phyloP scores from a whole-genome alignment of 495 filamentous ascomycete species.

The Ramalina intermedia region DNA sequence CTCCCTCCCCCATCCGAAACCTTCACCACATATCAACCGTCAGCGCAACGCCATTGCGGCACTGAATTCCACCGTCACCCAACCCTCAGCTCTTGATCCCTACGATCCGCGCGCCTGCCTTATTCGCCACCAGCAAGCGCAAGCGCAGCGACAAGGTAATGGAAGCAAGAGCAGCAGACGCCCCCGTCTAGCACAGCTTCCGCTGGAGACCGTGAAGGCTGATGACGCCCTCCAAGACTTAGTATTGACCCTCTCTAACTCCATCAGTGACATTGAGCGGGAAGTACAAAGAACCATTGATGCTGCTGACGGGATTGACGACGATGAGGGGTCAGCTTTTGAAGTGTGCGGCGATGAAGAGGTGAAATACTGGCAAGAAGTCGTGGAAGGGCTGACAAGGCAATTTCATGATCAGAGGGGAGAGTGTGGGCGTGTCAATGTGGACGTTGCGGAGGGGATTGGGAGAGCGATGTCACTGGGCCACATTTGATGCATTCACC shows the following conservation, averaged over 20 bases:
- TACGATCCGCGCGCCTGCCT: constrained; percentile 14
- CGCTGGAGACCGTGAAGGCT: constrained; percentile 6
- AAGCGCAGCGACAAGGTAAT: background rate
- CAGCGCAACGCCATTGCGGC: constrained; percentile 22
- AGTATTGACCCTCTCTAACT: background rate
- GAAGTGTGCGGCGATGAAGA: background rate
- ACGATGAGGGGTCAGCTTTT: background rate
- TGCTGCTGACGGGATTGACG: background rate
- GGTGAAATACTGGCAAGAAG: constrained; percentile 4
- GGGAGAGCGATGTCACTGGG: no score
- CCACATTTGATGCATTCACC: no score
- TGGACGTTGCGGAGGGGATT: no score
- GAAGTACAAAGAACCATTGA: background rate
- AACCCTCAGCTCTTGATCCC: background rate
- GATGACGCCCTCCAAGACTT: background rate
- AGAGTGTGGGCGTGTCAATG: no score
- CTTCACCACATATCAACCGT: constrained; percentile 24
- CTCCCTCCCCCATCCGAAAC: background rate
- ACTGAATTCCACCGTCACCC: constrained; percentile 5
- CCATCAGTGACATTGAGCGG: background rate
- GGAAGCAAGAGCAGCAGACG: background rate
- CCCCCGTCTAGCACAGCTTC: constrained; percentile 5
- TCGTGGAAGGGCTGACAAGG: constrained; percentile 1
- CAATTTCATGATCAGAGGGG: no score
- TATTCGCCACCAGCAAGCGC: constrained; percentile 7